Conservation (phyloP, 768 basidiomycete genomes). For the Collybiopsis luxurians region DNA sequence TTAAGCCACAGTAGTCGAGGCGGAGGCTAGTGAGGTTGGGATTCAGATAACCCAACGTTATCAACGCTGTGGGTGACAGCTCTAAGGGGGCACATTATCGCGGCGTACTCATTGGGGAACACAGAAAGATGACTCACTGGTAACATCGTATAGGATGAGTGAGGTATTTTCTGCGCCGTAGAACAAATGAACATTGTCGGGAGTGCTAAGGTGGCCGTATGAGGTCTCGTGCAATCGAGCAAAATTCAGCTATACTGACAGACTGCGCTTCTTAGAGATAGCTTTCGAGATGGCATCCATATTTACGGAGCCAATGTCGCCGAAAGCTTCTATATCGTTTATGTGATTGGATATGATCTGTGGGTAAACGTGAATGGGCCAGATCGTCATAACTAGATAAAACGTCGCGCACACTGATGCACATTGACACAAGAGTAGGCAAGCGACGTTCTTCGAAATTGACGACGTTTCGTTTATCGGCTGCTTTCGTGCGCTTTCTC, state of each 20-base stretch:
- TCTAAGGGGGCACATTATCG: slow-evolving; percentile 38
- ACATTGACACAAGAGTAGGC: slow-evolving; percentile 71
- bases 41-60: slow-evolving; percentile 74
- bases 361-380: neutral
- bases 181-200: slow-evolving; percentile 81
- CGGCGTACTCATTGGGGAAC: neutral
- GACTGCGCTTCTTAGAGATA: slow-evolving; percentile 72
- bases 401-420: slow-evolving; percentile 61
- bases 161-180: slow-evolving; percentile 68
- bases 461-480: slow-evolving; percentile 66
- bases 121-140: slow-evolving; percentile 54
- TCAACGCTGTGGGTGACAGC: slow-evolving; percentile 63
- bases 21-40: slow-evolving; percentile 78
- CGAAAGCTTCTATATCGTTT: slow-evolving; percentile 84
- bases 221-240: no score
- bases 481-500: slow-evolving; percentile 58
- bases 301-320: slow-evolving; percentile 84
- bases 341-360: slow-evolving; percentile 85
- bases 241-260: slow-evolving; percentile 50
- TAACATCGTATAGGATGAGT: slow-evolving; percentile 84
- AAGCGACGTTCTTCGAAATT: slow-evolving; percentile 70
- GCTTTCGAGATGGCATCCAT: slow-evolving; percentile 82
- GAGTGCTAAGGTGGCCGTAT: slow-evolving; percentile 46
- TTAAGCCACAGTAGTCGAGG: slow-evolving; percentile 83
- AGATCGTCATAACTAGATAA: neutral